Percentiles rank a stretch among this genome's conserved stretches.
Evolutionary conservation across 768 basidiomycete species (phyloP).

Genomic region (Auriscalpium vulgare): DNA sequence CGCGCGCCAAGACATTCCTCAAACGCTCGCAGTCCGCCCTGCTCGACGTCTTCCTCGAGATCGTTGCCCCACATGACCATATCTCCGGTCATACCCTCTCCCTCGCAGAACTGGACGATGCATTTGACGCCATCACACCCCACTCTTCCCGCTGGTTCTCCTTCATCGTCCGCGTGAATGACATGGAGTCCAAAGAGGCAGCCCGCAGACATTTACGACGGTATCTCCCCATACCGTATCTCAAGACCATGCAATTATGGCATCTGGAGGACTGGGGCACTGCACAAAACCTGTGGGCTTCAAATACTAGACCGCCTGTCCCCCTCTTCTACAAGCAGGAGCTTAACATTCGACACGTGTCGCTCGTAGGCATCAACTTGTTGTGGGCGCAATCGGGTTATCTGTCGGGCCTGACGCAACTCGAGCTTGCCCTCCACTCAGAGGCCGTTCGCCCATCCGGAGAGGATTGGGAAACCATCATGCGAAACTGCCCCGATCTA

Average conservation of each 20-base stretch:
- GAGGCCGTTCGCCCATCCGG: slow-evolving; percentile 52
- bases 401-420: slow-evolving; percentile 37
- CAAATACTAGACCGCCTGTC: slow-evolving; percentile 53
- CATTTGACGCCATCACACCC: slow-evolving; percentile 28
- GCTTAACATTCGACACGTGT: slow-evolving; percentile 45
- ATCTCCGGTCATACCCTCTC: slow-evolving; percentile 44
- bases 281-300: slow-evolving; percentile 41
- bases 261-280: slow-evolving; percentile 53
- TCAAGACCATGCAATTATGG: slow-evolving; percentile 55
- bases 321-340: slow-evolving; percentile 45
- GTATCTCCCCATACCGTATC: slow-evolving; percentile 45
- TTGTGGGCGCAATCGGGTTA: slow-evolving; percentile 47
- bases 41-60: slow-evolving; percentile 52
- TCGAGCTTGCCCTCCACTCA: slow-evolving; percentile 55
- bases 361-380: slow-evolving; percentile 59
- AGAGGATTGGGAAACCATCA: slow-evolving; percentile 44
- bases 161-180: slow-evolving; percentile 53
- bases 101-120: slow-evolving; percentile 37
- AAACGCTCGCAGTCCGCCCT: slow-evolving; percentile 22
- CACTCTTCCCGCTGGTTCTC: slow-evolving; percentile 48
- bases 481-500: slow-evolving; percentile 41
- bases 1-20: slow-evolving; percentile 40
- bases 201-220: slow-evolving; percentile 43
- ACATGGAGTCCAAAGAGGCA: slow-evolving; percentile 47
- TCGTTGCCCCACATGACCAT: slow-evolving; percentile 41